Evolutionary conservation across 495 filamentous ascomycete species (phyloP).

Genomic region (Aspergillus sclerotioniger): DNA sequence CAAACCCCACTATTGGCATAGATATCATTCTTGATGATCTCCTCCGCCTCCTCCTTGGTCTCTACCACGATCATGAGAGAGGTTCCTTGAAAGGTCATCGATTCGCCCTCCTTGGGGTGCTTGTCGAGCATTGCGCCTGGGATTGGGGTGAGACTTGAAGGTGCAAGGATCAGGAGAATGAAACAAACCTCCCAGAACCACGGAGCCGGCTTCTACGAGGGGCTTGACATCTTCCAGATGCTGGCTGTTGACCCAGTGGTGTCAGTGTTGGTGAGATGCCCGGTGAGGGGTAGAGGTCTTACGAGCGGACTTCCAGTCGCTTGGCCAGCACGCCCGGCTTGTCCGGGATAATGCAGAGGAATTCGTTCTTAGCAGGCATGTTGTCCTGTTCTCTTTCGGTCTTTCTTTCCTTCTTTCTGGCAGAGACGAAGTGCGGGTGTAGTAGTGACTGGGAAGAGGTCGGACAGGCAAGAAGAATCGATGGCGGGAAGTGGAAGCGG

Average conservation of each 20-base stretch:
- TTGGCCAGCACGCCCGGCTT: slow-evolving; percentile 61
- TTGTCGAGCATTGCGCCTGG: slow-evolving; percentile 70
- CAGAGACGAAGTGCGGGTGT: background rate
- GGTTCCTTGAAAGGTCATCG: slow-evolving; percentile 66
- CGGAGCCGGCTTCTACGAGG: slow-evolving; percentile 29
- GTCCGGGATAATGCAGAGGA: slow-evolving; percentile 84
- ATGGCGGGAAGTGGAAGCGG: background rate
- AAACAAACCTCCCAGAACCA: slow-evolving; percentile 41
- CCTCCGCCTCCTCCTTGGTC: slow-evolving; percentile 65
- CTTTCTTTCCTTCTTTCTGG: background rate
- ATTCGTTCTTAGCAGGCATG: slow-evolving; percentile 63
- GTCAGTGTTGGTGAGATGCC: slow-evolving; percentile 1
- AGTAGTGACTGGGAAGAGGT: background rate
- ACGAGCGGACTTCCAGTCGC: slow-evolving; percentile 71
- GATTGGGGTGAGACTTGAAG: background rate
- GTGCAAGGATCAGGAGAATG: background rate
- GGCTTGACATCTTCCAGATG: slow-evolving; percentile 38
- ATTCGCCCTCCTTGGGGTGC: slow-evolving; percentile 60
- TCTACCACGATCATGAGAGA: slow-evolving; percentile 61
- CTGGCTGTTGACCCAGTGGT: slow-evolving; percentile 16
- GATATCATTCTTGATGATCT: slow-evolving; percentile 67
- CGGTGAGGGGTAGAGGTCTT: slow-evolving; percentile 32
- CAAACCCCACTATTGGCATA: slow-evolving; percentile 72
- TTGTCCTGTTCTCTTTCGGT: too few species aligned
- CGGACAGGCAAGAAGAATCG: background rate